A percentile compares a stretch with the other conserved stretches of the same genome.
phyloP scores from a whole-genome alignment of 2,329 filamentous ascomycete genomes.

The Plectosphaerella plurivora region DNA sequence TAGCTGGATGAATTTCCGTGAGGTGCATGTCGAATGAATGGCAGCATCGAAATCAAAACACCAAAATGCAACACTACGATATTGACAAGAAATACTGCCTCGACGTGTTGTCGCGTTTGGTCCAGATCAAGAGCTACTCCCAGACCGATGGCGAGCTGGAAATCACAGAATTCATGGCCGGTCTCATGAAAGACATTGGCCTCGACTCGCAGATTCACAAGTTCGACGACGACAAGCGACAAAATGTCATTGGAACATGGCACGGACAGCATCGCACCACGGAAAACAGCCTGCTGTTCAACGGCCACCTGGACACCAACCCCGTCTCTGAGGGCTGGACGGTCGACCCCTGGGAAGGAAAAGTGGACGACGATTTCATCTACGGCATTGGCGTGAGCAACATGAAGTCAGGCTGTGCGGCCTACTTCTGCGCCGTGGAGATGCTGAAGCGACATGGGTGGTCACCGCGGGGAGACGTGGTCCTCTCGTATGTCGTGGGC shows the following conservation, averaged over 20 bases:
- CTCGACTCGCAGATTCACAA: slow-evolving; percentile 15
- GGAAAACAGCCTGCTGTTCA: slow-evolving; percentile 17
- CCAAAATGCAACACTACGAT: slow-evolving; percentile 13
- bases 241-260: slow-evolving; percentile 18
- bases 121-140: slow-evolving; percentile 22
- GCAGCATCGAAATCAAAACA: not conserved
- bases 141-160: slow-evolving; percentile 20
- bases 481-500: slow-evolving; percentile 19
- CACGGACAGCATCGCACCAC: slow-evolving; percentile 3
- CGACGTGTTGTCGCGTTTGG: slow-evolving; percentile 14
- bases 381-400: slow-evolving; percentile 23
- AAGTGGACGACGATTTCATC: slow-evolving; percentile 19
- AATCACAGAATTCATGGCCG: slow-evolving; percentile 15
- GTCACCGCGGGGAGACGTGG: slow-evolving; percentile 15
- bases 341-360: slow-evolving; percentile 22
- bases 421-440: slow-evolving; percentile 20
- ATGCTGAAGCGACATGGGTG: slow-evolving; percentile 14
- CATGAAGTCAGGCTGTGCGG: slow-evolving; percentile 23
- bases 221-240: slow-evolving; percentile 16
- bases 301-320: slow-evolving; percentile 23
- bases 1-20: too few relatives aligned
- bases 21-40: not conserved
- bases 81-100: slow-evolving; percentile 18
- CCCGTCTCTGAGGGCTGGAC: slow-evolving; percentile 23
- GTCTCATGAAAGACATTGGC: slow-evolving; percentile 14